Conservation (phyloP, 768 basidiomycete genomes). For the Xerocomus potaroensis region DNA sequence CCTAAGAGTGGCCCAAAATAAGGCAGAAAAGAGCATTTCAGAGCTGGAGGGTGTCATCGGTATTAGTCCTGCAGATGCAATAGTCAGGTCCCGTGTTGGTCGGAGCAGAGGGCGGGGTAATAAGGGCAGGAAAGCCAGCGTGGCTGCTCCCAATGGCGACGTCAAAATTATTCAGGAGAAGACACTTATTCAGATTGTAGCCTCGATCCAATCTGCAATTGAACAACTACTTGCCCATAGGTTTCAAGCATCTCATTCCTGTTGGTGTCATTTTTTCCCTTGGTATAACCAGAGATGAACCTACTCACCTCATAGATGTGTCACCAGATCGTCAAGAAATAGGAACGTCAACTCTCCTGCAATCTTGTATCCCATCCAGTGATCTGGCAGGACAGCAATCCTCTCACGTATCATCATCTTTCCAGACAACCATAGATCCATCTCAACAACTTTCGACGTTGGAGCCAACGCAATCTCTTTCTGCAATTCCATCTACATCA, state of each 20-base stretch:
- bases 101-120: neutral
- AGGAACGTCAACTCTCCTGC: neutral
- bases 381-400: neutral
- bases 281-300: neutral
- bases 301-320: neutral
- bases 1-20: slow-evolving; percentile 13
- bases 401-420: neutral
- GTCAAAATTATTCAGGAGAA: neutral
- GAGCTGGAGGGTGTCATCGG: slow-evolving; percentile 15
- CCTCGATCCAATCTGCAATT: slow-evolving; percentile 20
- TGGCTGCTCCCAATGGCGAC: neutral
- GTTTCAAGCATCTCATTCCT: neutral
- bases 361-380: no score
- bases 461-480: neutral
- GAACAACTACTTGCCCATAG: slow-evolving; percentile 16
- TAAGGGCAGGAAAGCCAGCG: neutral
- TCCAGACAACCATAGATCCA: neutral
- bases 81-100: neutral
- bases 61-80: neutral
- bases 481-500: neutral
- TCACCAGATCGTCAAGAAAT: neutral
- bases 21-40: slow-evolving; percentile 4
- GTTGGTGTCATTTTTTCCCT: slow-evolving; percentile 9
- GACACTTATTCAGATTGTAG: slow-evolving; percentile 12
- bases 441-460: neutral